phyloP scores from a whole-genome alignment of 2,329 filamentous ascomycete species.

The Penicillium sp. region DNA sequence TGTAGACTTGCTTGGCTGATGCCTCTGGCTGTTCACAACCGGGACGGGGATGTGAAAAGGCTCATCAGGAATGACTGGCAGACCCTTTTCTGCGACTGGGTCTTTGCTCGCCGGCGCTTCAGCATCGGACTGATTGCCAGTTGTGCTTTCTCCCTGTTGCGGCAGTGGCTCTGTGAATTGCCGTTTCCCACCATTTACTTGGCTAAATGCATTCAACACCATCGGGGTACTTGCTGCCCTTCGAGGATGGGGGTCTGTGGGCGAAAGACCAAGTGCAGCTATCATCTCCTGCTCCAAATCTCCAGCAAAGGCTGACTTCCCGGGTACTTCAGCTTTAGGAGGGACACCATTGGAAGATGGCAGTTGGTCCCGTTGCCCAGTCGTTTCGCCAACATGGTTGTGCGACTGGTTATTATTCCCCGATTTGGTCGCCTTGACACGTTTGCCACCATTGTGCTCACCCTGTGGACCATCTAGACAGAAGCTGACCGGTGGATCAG shows the following conservation, averaged over 20 bases:
- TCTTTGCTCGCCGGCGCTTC: neutral
- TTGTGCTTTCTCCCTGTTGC: neutral
- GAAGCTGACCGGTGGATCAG: neutral
- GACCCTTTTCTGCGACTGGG: slow-evolving; percentile 1
- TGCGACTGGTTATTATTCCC: slow-evolving; percentile 2
- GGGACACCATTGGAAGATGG: neutral
- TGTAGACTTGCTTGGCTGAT: neutral
- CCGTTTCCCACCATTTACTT: neutral
- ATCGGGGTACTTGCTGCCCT: slow-evolving; percentile 2
- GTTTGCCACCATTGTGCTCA: slow-evolving; percentile 7
- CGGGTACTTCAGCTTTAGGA: neutral
- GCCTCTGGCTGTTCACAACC: neutral
- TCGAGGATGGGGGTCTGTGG: slow-evolving; percentile 7
- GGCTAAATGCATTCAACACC: neutral
- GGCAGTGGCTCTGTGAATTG: neutral
- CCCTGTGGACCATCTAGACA: slow-evolving; percentile 5
- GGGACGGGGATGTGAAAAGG: neutral
- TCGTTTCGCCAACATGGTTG: neutral
- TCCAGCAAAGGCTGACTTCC: slow-evolving; percentile 4
- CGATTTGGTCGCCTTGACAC: slow-evolving; percentile 3
- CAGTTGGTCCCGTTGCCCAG: neutral
- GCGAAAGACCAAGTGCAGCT: slow-evolving; percentile 18
- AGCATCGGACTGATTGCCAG: neutral
- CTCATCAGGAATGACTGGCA: slow-evolving; percentile 7
- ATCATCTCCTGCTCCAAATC: slow-evolving; percentile 20